phyloP scores from a whole-genome alignment of 2,329 filamentous ascomycete genomes.

The Lachnellula subtilissima region DNA sequence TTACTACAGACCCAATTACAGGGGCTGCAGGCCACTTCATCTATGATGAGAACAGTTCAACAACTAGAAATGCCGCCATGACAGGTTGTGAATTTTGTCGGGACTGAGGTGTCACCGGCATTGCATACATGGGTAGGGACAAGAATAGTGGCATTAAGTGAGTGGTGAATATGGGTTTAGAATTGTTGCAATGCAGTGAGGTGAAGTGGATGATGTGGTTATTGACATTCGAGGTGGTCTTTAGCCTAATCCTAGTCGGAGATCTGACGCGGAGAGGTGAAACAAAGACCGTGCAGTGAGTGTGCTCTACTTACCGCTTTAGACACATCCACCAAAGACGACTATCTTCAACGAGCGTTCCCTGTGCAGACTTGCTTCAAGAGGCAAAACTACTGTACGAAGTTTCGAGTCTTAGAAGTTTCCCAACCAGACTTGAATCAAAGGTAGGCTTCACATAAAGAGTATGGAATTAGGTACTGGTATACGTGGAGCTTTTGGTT shows the following conservation, averaged over 20 bases:
- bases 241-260: neutral
- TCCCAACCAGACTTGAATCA: neutral
- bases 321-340: neutral
- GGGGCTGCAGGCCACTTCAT: constrained; percentile 12
- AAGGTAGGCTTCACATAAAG: neutral
- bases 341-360: too few relatives aligned
- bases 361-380: too few relatives aligned
- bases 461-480: too few relatives aligned
- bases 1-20: constrained; percentile 18
- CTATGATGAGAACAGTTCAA: constrained; percentile 4
- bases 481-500: too few relatives aligned
- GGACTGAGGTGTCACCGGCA: neutral
- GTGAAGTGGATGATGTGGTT: neutral
- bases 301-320: constrained; percentile 1
- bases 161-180: too few relatives aligned
- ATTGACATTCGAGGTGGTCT: neutral
- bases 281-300: constrained; percentile 3
- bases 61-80: constrained; percentile 14
- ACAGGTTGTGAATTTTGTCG: neutral
- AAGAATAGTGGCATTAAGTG: too few relatives aligned
- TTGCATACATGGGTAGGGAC: neutral
- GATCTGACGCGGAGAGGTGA: constrained; percentile 11
- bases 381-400: neutral
- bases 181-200: neutral
- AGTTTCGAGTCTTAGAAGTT: neutral